A percentile compares a stretch with the other conserved stretches of the same genome.
These are phyloP conservation scores for Solanum hybrid DNA, from an alignment of 305 asterid genomes.

Conservation along the genomic window DNA sequence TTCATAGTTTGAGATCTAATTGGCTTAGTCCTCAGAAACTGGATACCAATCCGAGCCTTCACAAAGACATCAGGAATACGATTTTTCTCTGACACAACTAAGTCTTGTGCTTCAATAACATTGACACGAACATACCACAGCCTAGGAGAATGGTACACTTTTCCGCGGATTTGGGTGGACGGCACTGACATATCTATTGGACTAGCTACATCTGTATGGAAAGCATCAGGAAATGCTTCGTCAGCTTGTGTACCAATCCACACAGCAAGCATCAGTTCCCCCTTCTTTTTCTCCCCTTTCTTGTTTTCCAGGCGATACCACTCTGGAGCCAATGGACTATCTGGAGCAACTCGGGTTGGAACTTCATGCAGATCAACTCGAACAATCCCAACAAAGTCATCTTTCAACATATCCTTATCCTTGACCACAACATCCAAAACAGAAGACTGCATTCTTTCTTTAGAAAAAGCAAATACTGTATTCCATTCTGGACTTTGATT, in stretches of 20 bases:
- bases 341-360: conserved; percentile 83
- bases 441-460: conserved; percentile 74
- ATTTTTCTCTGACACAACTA: conserved; percentile 43
- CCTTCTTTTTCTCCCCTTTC: conserved; percentile 51
- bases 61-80: conserved; percentile 48
- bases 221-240: conserved; percentile 91
- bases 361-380: conserved; percentile 62
- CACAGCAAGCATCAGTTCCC: conserved; percentile 84
- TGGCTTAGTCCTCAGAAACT: conserved; percentile 51
- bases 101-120: conserved; percentile 87
- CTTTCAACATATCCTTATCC: conserved; percentile 68
- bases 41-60: conserved; percentile 65
- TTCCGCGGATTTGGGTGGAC: conserved; percentile 54
- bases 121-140: conserved; percentile 80
- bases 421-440: conserved; percentile 56
- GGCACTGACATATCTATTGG: conserved; percentile 37
- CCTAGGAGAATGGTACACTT: conserved; percentile 83
- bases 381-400: conserved; percentile 63
- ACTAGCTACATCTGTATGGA: conserved; percentile 66
- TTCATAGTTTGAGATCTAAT: conserved; percentile 42
- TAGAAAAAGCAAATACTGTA: conserved; percentile 67
- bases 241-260: conserved; percentile 99
- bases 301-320: conserved; percentile 77
- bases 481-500: conserved; percentile 77
- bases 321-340: conserved; percentile 94